These are phyloP conservation scores for Phytophthora tubulina DNA, from an alignment of 352 stramenopile genomes.

Conservation along the genomic window DNA sequence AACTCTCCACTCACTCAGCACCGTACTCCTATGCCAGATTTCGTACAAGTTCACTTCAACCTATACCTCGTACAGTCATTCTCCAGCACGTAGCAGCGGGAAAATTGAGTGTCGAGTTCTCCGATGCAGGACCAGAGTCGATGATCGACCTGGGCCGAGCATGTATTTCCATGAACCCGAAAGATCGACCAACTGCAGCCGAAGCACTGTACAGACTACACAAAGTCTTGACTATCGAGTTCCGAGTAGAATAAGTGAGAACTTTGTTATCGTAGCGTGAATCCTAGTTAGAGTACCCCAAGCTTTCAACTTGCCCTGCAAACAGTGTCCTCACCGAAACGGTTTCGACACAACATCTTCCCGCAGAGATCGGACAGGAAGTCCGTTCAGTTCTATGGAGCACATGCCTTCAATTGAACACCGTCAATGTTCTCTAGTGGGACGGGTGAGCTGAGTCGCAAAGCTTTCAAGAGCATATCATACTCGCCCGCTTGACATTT, in stretches of 20 bases:
- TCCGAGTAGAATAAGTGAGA: constrained; percentile 1
- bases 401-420: too few species aligned
- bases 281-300: not conserved
- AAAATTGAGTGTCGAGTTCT: constrained; percentile 41
- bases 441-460: not conserved
- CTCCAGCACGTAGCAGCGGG: constrained; percentile 50
- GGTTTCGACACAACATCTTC: too few species aligned
- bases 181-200: constrained; percentile 34
- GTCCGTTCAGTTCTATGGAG: too few species aligned
- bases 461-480: constrained; percentile 8
- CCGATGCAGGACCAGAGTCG: constrained; percentile 5
- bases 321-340: too few species aligned
- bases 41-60: constrained; percentile 1
- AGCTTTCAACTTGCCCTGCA: too few species aligned
- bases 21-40: constrained; percentile 15
- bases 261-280: not conserved
- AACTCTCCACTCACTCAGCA: constrained; percentile 18
- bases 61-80: constrained; percentile 37
- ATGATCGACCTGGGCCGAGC: constrained; percentile 28
- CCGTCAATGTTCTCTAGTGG: not conserved
- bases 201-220: constrained; percentile 45
- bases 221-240: constrained; percentile 22
- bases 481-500: constrained; percentile 1
- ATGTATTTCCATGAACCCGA: constrained; percentile 40
- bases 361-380: not conserved